phyloP scores from a whole-genome alignment of 2,329 filamentous ascomycete species.

The Trichoderma breve region DNA sequence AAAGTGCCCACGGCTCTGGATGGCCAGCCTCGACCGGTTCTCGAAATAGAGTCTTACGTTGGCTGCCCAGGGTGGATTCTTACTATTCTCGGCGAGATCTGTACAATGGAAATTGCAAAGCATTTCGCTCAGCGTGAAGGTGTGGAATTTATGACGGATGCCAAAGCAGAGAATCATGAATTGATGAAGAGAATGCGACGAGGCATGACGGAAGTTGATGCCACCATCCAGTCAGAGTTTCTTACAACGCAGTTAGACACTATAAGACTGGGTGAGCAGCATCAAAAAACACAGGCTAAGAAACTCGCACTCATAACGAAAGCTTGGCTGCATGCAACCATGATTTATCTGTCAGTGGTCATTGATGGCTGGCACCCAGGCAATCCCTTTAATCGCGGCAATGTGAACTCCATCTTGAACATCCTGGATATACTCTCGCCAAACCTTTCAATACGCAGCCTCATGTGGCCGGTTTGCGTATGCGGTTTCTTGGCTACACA shows the following conservation, averaged over 20 bases:
- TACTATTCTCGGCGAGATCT: neutral
- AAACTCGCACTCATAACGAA: neutral
- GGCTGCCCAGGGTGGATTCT: constrained; percentile 7
- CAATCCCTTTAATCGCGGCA: neutral
- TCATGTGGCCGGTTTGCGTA: constrained; percentile 4
- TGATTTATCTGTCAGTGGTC: neutral
- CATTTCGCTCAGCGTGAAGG: neutral
- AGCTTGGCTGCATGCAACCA: neutral
- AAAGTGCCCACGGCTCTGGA: neutral
- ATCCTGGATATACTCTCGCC: neutral
- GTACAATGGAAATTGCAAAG: neutral
- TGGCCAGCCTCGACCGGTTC: neutral
- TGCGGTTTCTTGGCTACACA: neutral
- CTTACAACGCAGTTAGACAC: neutral
- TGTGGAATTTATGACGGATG: neutral
- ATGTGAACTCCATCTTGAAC: neutral
- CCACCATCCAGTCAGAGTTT: neutral
- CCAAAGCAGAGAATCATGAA: neutral
- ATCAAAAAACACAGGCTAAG: neutral
- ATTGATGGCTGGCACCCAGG: neutral
- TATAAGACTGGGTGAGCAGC: neutral
- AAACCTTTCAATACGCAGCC: neutral
- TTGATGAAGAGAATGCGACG: neutral
- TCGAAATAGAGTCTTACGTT: neutral
- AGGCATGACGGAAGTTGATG: neutral